Conservation (phyloP, 768 basidiomycete genomes). For the Phlebiopsis gigantea region DNA sequence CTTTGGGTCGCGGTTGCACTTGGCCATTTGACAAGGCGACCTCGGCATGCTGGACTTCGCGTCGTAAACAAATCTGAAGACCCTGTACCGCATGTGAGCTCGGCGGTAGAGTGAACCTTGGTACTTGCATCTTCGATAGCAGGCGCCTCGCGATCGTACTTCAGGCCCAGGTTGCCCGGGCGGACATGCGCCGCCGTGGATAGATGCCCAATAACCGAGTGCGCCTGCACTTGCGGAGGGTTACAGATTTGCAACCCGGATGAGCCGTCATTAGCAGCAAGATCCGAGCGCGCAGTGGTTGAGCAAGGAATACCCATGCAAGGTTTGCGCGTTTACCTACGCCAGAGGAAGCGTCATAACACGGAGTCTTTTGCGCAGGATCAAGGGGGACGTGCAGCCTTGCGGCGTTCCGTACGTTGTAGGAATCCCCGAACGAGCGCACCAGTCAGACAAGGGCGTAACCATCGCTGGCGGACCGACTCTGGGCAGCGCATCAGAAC, state of each 20-base stretch:
- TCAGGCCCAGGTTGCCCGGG: neutral
- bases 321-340: neutral
- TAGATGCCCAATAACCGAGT: neutral
- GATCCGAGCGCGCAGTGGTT: neutral
- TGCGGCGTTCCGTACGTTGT: neutral
- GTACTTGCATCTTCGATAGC: neutral
- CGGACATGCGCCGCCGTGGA: neutral
- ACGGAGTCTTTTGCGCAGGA: neutral
- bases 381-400: neutral
- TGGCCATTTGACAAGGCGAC: neutral
- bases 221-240: neutral
- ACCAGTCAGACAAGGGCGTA: neutral
- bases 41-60: neutral
- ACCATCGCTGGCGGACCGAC: neutral
- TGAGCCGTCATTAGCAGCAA: neutral
- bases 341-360: neutral
- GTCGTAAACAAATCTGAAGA: neutral
- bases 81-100: neutral
- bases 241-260: neutral
- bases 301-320: neutral
- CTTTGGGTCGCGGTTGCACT: neutral
- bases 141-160: neutral
- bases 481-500: neutral
- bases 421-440: neutral
- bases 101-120: neutral